Percentiles rank a stretch among this genome's conserved stretches.
These are phyloP conservation scores for Pilatotrama ljubarskyi DNA, from an alignment of 768 basidiomycete genomes.

Conservation along the genomic window DNA sequence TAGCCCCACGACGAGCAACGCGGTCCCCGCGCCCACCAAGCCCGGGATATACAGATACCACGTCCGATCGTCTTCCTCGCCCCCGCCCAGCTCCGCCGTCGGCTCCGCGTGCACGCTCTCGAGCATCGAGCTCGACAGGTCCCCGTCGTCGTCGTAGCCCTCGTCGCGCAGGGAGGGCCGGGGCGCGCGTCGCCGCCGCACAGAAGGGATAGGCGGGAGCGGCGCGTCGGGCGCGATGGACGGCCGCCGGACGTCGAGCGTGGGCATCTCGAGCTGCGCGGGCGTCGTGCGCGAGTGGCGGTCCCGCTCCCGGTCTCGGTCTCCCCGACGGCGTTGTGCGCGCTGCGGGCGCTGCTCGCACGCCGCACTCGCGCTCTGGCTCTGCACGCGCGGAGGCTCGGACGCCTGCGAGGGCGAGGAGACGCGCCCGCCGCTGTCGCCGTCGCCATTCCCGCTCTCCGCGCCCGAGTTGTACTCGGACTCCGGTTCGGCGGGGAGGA, in stretches of 20 bases:
- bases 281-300: constrained; percentile 1
- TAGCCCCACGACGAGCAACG: constrained; percentile 74
- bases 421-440: not conserved
- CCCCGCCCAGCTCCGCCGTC: constrained; percentile 42
- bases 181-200: constrained; percentile 26
- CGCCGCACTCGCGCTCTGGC: too few species aligned
- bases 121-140: constrained; percentile 45
- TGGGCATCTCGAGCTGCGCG: constrained; percentile 59
- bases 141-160: constrained; percentile 45
- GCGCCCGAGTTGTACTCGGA: constrained; percentile 24
- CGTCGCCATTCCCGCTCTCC: constrained; percentile 14
- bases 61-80: constrained; percentile 67
- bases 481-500: constrained; percentile 50
- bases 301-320: not conserved
- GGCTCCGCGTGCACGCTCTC: constrained; percentile 44
- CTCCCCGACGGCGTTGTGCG: not conserved
- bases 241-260: constrained; percentile 46
- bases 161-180: constrained; percentile 4
- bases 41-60: constrained; percentile 84
- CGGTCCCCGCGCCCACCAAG: constrained; percentile 82
- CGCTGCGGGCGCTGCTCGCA: too few species aligned
- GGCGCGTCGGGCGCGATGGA: constrained; percentile 23
- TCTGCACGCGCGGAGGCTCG: not conserved
- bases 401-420: not conserved
- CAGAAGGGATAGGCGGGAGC: constrained; percentile 20